Evolutionary conservation across 306 rosid genomes (phyloP), one percentile per base, ranked within the genome.

Genomic region (Cucurbita maxima): DNA sequence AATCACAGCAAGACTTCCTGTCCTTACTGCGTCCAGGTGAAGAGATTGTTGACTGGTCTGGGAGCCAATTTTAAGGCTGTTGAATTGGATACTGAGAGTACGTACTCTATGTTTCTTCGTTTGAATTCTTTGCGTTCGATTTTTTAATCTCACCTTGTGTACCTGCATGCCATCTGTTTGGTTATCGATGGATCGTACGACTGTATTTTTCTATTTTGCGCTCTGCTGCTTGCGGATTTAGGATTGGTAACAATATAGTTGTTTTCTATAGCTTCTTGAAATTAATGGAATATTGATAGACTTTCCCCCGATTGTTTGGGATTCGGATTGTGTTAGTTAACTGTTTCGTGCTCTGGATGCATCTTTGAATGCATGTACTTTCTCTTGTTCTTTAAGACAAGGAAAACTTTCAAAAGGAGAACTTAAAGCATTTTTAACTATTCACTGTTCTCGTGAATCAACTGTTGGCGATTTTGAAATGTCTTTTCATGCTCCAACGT

Each of bases 81-180:
- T 54, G 97, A 91, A 52, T 82, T 91, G 76, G 86, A 91, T 74
- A 43, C 72, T 53, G 90, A 91, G 80, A 69, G 97, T 91, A 22
- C 10, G 87, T 77, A 3, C 3, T 36, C 37, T 62, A 70, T 41
- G 5, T 6, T 7, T 51, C 9, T 45, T 63, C 38, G 6, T 19
- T 44, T 58, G 20, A 7, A n/a, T 30, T 30, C 34, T 30, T 30
- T 30, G 34, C 34, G 34, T 30, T 30, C 34, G 34, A 2, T 19
- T 22, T 36, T 5, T 53, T 14, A 36, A 34, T 34, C 44, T 59
- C 19, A 13, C 12, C 40, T 10, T 10, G 51, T 64, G 25, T 43
- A 30, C 34, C 34, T 30, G 34, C 34, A 30, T 30, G 34, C 34
- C 3, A 30, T 30, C 34, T 0, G 34, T 30, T 25, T 30, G 34